These are phyloP conservation scores for Colletotrichum australisinense DNA, from an alignment of 2,329 filamentous ascomycete genomes.

Conservation along the genomic window DNA sequence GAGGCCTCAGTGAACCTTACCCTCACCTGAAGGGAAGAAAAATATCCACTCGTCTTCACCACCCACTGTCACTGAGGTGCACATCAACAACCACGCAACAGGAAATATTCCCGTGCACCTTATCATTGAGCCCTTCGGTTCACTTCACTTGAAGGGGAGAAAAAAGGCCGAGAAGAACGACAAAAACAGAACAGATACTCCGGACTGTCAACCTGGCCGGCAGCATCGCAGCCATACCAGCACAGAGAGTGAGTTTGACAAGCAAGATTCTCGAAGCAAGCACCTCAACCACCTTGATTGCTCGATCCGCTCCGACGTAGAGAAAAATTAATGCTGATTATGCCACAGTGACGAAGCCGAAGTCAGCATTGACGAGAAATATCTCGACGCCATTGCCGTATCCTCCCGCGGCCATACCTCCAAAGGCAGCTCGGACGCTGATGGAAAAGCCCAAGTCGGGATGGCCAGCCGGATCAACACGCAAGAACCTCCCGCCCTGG, in stretches of 20 bases:
- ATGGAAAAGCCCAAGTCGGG: slow-evolving; percentile 30
- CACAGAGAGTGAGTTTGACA: background rate
- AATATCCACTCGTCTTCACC: background rate
- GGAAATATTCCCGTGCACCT: background rate
- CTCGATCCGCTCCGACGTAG: background rate
- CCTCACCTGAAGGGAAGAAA: background rate
- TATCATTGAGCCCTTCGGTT: too few species aligned
- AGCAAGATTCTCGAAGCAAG: background rate
- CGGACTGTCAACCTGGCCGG: background rate
- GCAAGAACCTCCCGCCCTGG: slow-evolving; percentile 44
- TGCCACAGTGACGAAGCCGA: background rate
- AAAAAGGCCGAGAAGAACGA: background rate
- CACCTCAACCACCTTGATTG: background rate
- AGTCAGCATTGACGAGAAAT: slow-evolving; percentile 49
- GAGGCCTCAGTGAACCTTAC: background rate
- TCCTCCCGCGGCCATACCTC: slow-evolving; percentile 41
- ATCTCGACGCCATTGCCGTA: slow-evolving; percentile 48
- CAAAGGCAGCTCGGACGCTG: slow-evolving; percentile 19
- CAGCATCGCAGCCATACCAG: background rate
- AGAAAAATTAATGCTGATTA: background rate
- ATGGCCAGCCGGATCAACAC: slow-evolving; percentile 43
- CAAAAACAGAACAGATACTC: background rate
- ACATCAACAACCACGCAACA: background rate
- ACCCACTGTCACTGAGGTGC: background rate
- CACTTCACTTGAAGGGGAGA: background rate